These are phyloP conservation scores for Arctostaphylos glauca DNA, from an alignment of 148 eudicot genomes.

Conservation along the genomic window DNA sequence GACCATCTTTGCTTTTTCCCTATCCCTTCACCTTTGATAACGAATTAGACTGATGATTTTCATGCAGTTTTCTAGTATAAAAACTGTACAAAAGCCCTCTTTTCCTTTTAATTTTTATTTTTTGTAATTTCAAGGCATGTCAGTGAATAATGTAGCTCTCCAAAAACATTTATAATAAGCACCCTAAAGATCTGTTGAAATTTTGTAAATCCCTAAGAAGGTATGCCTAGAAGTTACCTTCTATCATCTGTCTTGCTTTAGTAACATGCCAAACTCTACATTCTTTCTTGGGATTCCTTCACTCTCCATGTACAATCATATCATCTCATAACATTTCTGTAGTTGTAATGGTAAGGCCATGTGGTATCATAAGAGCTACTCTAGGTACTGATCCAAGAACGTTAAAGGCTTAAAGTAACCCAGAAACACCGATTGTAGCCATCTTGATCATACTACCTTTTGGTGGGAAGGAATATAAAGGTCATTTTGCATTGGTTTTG, in stretches of 20 bases:
- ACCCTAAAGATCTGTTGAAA: constrained; percentile 30
- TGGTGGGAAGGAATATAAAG: constrained; percentile 1
- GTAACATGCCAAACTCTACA: constrained; percentile 45
- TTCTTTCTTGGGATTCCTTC: constrained; percentile 51
- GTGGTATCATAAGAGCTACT: neutral
- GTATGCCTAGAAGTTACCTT: constrained; percentile 27
- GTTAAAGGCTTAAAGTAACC: neutral
- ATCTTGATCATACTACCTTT: neutral
- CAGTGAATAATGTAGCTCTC: constrained; percentile 17
- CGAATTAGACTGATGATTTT: constrained; percentile 28
- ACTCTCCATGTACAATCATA: constrained; percentile 19
- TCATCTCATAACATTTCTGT: neutral
- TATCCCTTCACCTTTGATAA: constrained; percentile 17
- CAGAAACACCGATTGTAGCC: neutral
- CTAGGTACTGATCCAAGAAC: constrained; percentile 1
- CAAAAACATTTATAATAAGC: constrained; percentile 15
- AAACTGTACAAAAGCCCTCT: constrained; percentile 17
- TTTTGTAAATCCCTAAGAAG: constrained; percentile 41
- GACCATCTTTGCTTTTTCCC: constrained; percentile 19
- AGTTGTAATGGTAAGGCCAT: neutral
- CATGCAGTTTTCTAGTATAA: constrained; percentile 24
- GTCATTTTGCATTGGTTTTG: constrained; percentile 3
- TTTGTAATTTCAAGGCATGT: constrained; percentile 23
- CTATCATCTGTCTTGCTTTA: constrained; percentile 31
- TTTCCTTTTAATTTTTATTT: constrained; percentile 9